Percentiles rank a stretch among this genome's conserved stretches.
Conservation (phyloP, 345 rosid genomes). For the Leavenworthia alabamica region DNA sequence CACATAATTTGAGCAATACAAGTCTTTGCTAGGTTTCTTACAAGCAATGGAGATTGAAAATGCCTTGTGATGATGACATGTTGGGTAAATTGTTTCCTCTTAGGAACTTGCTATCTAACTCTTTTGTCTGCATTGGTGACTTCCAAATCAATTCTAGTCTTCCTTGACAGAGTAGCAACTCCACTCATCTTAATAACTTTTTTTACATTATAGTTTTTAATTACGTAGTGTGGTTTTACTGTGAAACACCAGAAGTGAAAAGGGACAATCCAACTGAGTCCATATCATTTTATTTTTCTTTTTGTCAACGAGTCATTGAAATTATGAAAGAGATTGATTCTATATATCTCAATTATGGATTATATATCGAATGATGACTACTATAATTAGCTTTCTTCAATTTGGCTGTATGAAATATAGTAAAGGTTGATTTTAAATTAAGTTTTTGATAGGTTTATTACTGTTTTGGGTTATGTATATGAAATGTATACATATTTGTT, state of each 20-base stretch:
- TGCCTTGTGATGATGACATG: constrained; percentile 31
- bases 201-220: background rate
- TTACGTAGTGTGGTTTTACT: constrained; percentile 7
- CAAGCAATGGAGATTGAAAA: background rate
- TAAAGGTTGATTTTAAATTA: background rate
- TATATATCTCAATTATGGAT: background rate
- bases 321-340: constrained; percentile 14
- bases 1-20: background rate
- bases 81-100: background rate
- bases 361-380: background rate
- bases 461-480: background rate
- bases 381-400: background rate
- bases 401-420: background rate
- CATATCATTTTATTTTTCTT: background rate
- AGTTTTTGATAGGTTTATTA: background rate
- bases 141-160: constrained; percentile 35
- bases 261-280: constrained; percentile 52
- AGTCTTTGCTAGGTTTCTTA: background rate
- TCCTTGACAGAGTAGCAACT: constrained; percentile 57
- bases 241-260: constrained; percentile 35
- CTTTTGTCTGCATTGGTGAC: constrained; percentile 10
- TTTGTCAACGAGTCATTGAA: constrained; percentile 8
- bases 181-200: background rate
- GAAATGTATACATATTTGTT: background rate
- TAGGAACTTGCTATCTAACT: constrained; percentile 10